Base-by-base conservation (phyloP, 768 basidiomycete species). In the Mycena rebaudengoi region DNA sequence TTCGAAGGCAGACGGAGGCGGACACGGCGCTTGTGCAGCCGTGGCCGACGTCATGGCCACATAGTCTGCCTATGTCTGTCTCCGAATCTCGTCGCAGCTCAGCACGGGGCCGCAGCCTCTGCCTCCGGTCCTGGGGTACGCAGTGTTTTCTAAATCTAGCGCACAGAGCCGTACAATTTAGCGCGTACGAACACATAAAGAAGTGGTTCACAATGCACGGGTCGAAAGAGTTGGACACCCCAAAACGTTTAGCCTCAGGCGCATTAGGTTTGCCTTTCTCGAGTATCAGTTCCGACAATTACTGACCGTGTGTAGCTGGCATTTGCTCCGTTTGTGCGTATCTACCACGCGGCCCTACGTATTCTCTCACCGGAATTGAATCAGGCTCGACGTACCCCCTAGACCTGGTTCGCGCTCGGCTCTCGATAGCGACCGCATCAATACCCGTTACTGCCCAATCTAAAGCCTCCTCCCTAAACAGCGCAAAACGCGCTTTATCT, bases 391-490 rank as follows among this genome's bases (percentile, higher is more conserved):
- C 94, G 78, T 94, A 96, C 79, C 97, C 97, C 10, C 80, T 99
- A 66, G 97, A 99, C 75, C 89, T 99, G 49, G 92, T 99, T 29
- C 87, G 97, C 43, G 92, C 95, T 25, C 87, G 97, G 33, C 80
- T 99, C 60, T 96, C 94, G 20, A 97, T 99, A 72, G 95, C 94
- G 20, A 95, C 95, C 5, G 92, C 95, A n/a, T 91, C 91, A 48
- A 83, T 92, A 73, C 76, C 83, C 51, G 56, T 82, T 39, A 76
- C 77, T 30, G 61, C 66, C 32, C 45, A 57, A 57, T n/a, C 66
- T 18, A 52, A 70, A 56, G 41, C 60, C 3, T 40, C 69, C n/a
- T 28, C 70, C 18, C 35, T n/a, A 28, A 68, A 44, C 57, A 75
- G 56, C 69, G 72, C 62, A 79, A 78, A 67, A 71, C 72, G 67